Evolutionary conservation across 306 rosid genomes (phyloP).

Genomic region (Castanea sativa): DNA sequence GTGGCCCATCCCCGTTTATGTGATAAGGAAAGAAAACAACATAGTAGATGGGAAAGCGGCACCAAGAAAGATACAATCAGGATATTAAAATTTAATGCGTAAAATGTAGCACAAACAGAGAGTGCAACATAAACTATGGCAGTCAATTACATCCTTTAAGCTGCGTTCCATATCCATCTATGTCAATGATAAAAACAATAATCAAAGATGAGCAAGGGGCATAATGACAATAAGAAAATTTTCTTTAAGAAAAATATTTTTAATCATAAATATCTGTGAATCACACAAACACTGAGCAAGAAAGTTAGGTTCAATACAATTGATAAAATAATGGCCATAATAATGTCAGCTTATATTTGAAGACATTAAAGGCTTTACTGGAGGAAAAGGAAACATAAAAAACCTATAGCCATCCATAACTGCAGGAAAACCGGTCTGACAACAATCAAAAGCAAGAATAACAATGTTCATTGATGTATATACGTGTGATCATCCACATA

Average conservation of each 20-base stretch:
- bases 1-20: too few species aligned
- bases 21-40: too few species aligned
- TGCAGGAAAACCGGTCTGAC: slow-evolving; percentile 3
- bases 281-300: not conserved
- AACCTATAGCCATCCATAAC: not conserved
- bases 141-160: not conserved
- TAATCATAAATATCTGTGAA: not conserved
- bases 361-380: too few species aligned
- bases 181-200: not conserved
- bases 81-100: too few species aligned
- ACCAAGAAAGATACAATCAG: too few species aligned
- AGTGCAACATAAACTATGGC: too few species aligned
- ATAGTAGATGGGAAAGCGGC: too few species aligned
- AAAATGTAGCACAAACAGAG: too few species aligned
- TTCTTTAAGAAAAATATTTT: slow-evolving; percentile 1
- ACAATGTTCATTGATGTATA: not conserved
- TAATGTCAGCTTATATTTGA: too few species aligned
- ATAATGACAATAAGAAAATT: slow-evolving; percentile 1
- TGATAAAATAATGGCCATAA: not conserved
- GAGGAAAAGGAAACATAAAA: too few species aligned
- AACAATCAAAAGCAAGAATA: slow-evolving; percentile 18
- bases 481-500: not conserved
- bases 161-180: not conserved
- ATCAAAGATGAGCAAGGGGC: not conserved
- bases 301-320: not conserved